A percentile compares a stretch with the other conserved stretches of the same genome.
Evolutionary conservation across 176 grass and related monocot species (phyloP).

Genomic region (Aegilops tauschii): DNA sequence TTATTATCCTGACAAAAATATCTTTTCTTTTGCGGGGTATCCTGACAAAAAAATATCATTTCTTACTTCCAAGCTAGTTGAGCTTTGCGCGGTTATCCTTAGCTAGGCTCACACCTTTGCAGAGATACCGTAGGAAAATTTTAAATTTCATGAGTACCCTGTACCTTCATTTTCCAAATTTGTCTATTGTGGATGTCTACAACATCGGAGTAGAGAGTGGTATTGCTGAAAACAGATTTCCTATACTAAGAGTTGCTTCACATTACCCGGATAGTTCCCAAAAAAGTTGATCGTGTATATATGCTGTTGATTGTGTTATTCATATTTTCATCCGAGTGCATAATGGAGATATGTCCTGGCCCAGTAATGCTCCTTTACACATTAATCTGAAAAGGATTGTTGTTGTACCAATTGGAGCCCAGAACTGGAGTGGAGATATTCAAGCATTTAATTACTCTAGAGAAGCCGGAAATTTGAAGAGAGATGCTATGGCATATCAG

Average conservation of each 20-base stretch:
- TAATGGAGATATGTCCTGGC: neutral
- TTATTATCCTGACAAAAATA: too few species aligned
- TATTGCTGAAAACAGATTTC: neutral
- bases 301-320: neutral
- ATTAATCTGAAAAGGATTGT: neutral
- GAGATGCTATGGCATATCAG: constrained; percentile 4
- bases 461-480: neutral
- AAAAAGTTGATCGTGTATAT: neutral
- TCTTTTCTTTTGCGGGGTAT: too few species aligned
- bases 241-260: neutral
- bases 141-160: too few species aligned
- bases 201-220: neutral
- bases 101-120: too few species aligned
- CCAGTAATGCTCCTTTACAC: neutral
- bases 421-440: neutral
- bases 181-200: too few species aligned
- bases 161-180: too few species aligned
- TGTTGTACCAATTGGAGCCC: neutral
- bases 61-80: too few species aligned
- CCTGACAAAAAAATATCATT: too few species aligned
- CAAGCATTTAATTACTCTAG: neutral
- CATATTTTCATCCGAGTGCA: neutral
- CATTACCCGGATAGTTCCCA: neutral
- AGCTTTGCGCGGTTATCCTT: too few species aligned
- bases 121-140: too few species aligned